These are phyloP conservation scores for Filobasidium wieringae DNA, from an alignment of 768 basidiomycete genomes.

Conservation along the genomic window DNA sequence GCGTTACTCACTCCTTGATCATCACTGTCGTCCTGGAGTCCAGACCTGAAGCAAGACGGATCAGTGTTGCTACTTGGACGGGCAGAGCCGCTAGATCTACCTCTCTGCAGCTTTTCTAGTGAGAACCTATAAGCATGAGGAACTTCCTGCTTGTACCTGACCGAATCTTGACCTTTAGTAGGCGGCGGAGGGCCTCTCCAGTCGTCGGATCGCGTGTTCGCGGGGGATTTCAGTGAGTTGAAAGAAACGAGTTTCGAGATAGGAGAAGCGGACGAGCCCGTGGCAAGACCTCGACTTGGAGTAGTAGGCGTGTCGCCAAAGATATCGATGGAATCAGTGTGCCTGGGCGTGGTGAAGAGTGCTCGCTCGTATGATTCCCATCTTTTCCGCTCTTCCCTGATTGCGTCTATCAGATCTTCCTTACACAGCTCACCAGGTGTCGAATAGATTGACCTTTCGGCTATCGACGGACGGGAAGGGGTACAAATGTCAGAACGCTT, in stretches of 20 bases:
- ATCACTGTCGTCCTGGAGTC: conserved; percentile 35
- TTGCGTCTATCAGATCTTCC: background rate
- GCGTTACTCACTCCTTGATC: conserved; percentile 36
- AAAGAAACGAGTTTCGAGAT: background rate
- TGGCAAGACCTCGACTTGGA: background rate
- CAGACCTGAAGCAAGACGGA: conserved; percentile 14
- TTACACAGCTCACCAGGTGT: no score
- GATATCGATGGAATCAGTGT: background rate
- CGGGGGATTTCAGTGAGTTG: background rate
- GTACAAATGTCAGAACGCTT: no score
- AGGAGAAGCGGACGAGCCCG: background rate
- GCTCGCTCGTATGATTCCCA: background rate
- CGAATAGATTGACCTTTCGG: no score
- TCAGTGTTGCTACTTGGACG: background rate
- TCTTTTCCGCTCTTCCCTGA: background rate
- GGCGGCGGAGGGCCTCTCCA: background rate
- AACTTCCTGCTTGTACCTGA: conserved; percentile 1
- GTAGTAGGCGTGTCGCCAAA: background rate
- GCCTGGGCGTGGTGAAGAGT: background rate
- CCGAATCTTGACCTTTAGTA: background rate
- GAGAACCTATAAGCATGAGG: background rate
- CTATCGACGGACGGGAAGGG: no score
- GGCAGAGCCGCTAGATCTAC: background rate
- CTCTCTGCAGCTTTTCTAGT: background rate
- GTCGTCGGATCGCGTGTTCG: background rate